Evolutionary conservation across 176 grass and related monocot species (phyloP).

Genomic region (Carex kokanica): DNA sequence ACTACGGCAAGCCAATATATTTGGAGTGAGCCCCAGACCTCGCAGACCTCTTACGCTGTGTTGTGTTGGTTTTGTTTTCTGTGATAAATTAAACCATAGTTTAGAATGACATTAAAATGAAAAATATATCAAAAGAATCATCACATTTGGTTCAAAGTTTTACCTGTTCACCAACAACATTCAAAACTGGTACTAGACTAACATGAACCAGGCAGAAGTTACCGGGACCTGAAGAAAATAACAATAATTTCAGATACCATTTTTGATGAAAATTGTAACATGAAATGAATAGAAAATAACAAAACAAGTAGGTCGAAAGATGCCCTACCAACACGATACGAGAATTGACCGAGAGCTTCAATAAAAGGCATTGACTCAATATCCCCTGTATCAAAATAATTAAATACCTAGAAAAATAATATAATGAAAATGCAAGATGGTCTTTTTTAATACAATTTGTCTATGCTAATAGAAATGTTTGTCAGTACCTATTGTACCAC

Average conservation of each 20-base stretch:
- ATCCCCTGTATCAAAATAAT: slow-evolving; percentile 85
- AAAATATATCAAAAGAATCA: slow-evolving; percentile 20
- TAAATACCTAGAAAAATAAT: slow-evolving; percentile 40
- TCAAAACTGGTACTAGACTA: slow-evolving; percentile 94
- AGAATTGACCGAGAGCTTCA: slow-evolving; percentile 98
- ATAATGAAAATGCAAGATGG: slow-evolving; percentile 47
- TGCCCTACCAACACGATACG: slow-evolving; percentile 80
- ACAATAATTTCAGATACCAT: slow-evolving; percentile 17
- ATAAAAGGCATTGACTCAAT: slow-evolving; percentile 99
- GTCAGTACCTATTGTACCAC: slow-evolving; percentile 90
- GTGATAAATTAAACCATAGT: neutral
- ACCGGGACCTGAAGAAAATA: slow-evolving; percentile 54
- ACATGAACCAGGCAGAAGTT: slow-evolving; percentile 98
- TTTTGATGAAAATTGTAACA: neutral
- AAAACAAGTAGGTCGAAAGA: neutral
- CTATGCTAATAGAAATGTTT: neutral
- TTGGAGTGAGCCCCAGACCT: slow-evolving; percentile 89
- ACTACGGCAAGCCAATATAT: slow-evolving; percentile 95
- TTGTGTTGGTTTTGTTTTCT: slow-evolving; percentile 99
- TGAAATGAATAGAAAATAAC: slow-evolving; percentile 15
- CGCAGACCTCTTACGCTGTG: slow-evolving; percentile 88
- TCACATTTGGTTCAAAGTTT: slow-evolving; percentile 14
- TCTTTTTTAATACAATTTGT: slow-evolving; percentile 28
- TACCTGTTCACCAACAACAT: slow-evolving; percentile 96
- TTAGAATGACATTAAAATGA: slow-evolving; percentile 17